Evolutionary conservation across 192 early-diverging fungal species (phyloP).

Genomic region (Mortierella hygrophila): DNA sequence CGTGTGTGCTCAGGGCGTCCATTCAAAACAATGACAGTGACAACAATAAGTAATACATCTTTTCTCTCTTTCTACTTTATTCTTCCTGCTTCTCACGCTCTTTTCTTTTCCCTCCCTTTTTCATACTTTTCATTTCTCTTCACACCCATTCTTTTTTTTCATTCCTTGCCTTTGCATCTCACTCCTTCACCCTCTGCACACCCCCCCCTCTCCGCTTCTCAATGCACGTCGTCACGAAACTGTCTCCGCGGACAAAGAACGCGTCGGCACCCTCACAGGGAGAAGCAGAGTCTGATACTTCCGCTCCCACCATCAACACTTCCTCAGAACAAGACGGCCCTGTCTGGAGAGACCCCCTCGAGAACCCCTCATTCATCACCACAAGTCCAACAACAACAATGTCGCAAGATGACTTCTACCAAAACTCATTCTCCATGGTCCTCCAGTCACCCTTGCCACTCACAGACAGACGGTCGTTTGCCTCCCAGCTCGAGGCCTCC

Average conservation of each 20-base stretch:
- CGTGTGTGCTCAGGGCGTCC: not conserved
- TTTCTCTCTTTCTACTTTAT: not conserved
- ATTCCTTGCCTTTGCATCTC: not conserved
- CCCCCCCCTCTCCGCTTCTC: not conserved
- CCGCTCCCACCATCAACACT: not conserved
- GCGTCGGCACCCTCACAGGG: not conserved
- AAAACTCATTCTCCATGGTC: not conserved
- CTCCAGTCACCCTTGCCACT: not conserved
- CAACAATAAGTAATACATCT: not conserved
- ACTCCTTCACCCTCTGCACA: not conserved
- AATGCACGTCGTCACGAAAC: not conserved
- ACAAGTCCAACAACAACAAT: slow-evolving; percentile 27
- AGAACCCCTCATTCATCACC: slow-evolving; percentile 21
- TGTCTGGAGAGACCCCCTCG: slow-evolving; percentile 8
- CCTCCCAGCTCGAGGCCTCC: not conserved
- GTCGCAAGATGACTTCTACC: slow-evolving; percentile 12
- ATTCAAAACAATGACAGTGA: not conserved
- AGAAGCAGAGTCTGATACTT: not conserved
- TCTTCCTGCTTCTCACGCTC: not conserved
- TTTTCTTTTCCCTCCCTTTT: not conserved
- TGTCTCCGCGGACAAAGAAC: not conserved
- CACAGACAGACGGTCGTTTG: not conserved
- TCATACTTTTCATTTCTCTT: not conserved
- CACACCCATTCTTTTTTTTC: no score
- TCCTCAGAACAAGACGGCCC: not conserved